These are phyloP conservation scores for Tanozyma kutaoensis DNA, from an alignment of 805 yeast genomes.

Conservation along the genomic window DNA sequence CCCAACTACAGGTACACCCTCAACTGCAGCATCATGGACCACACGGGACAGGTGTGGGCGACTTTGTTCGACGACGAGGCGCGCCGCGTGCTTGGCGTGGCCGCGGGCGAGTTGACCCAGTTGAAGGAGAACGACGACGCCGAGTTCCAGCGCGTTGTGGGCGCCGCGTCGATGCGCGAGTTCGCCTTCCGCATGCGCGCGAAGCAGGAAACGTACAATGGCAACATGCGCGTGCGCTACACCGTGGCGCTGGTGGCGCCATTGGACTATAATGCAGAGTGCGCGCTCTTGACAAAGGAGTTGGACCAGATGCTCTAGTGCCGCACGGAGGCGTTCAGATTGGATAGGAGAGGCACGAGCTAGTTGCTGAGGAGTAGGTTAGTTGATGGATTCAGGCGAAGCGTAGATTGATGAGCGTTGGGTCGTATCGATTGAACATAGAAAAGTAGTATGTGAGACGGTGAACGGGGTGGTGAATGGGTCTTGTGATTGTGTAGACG, in stretches of 20 bases:
- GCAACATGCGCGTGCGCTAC: slow-evolving; percentile 62
- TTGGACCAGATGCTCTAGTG: slow-evolving; percentile 11
- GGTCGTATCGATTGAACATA: neutral
- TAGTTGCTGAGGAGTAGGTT: neutral
- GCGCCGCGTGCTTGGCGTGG: slow-evolving; percentile 44
- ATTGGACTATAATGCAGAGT: slow-evolving; percentile 46
- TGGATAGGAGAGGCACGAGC: neutral
- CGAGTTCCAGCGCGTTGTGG: slow-evolving; percentile 32
- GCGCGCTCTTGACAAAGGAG: slow-evolving; percentile 38
- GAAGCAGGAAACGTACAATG: slow-evolving; percentile 73
- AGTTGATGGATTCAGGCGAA: neutral
- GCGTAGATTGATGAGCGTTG: neutral
- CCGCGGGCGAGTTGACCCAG: slow-evolving; percentile 48
- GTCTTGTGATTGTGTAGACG: neutral
- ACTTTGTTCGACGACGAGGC: slow-evolving; percentile 85
- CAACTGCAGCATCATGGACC: slow-evolving; percentile 66
- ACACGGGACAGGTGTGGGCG: slow-evolving; percentile 74
- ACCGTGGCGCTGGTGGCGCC: slow-evolving; percentile 42
- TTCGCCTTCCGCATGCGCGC: slow-evolving; percentile 70
- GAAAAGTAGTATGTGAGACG: neutral
- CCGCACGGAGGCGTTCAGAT: neutral
- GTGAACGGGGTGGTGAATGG: neutral
- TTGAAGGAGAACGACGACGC: slow-evolving; percentile 16
- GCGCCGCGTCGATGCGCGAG: slow-evolving; percentile 48
- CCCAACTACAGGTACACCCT: slow-evolving; percentile 76